Evolutionary conservation across 1,284 basidiomycete species (phyloP), one percentile per base, ranked within the genome.

Genomic region (Sanguinoderma infundibulare): DNA sequence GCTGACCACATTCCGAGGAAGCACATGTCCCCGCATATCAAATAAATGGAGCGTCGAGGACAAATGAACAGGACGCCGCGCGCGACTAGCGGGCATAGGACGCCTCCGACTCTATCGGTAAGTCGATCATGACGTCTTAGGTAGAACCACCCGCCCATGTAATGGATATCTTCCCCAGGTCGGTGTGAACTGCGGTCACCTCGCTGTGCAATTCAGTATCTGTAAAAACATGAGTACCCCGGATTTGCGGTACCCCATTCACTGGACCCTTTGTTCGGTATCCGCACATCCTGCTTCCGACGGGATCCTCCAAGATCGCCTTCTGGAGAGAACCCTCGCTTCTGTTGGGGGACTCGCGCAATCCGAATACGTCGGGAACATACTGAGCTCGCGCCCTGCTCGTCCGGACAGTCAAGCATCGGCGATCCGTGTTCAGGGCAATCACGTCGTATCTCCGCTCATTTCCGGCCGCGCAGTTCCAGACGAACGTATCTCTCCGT

Each of bases 111-210:
- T 6, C n/a, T 38, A 46, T 60, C 59, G 51, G 55, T 61, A 39
- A 32, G 55, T 49, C 51, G 60, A 53, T 61, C 54, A 40, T 61
- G 60, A 57, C 55, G 55, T 53, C 44, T n/a, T n/a, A 35, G 35
- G 17, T 32, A 51, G 32, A 10, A 26, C 12, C 42, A 24, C 20
- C 32, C 32, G 12, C 20, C 5, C 32, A 51, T 22, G n/a, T 22
- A 50, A 34, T 50, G 32, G 42, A 46, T 51, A 32, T 5, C 17
- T 15, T 49, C 46, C 46, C 28, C 34, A 36, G 49, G 49, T 35
- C 46, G 30, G 28, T 17, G 35, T 10, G 12, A 38, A 22, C 35
- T 59, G 57, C 32, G 57, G 57, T 53, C 44, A 42, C 7, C 32
- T 34, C 42, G 54, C 24, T 20, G 42, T 47, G 44, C 34, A 51